These are phyloP conservation scores for Botrytis sinoallii DNA, from an alignment of 2,329 filamentous ascomycete genomes.

Conservation along the genomic window DNA sequence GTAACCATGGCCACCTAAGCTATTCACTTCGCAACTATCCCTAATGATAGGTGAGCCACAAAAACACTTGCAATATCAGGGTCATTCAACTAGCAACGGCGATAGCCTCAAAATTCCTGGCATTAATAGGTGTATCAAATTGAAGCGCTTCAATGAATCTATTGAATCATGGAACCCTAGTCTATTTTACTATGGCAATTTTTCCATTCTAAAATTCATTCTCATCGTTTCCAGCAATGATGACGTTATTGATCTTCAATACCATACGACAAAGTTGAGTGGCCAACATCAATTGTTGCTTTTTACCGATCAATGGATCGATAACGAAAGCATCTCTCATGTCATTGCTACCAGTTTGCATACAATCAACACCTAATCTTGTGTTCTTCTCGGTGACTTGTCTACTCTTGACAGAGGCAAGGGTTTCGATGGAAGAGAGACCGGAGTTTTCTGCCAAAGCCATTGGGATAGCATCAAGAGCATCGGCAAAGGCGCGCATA, in stretches of 20 bases:
- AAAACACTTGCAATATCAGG: neutral
- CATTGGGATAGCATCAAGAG: conserved; percentile 90
- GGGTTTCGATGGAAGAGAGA: conserved; percentile 89
- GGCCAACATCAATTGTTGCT: conserved; percentile 91
- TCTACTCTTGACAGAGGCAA: conserved; percentile 92
- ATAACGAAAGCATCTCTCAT: conserved; percentile 99
- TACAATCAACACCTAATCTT: conserved; percentile 92
- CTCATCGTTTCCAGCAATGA: conserved; percentile 82
- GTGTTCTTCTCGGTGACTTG: conserved; percentile 84
- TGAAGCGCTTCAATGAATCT: conserved; percentile 3
- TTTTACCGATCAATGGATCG: conserved; percentile 96
- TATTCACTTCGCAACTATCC: neutral
- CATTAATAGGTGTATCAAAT: neutral
- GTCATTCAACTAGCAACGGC: neutral
- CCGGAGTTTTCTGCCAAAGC: conserved; percentile 96
- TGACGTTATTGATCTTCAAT: conserved; percentile 95
- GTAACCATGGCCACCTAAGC: neutral
- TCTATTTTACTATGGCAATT: conserved; percentile 12
- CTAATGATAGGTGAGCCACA: neutral
- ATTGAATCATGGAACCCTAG: conserved; percentile 4
- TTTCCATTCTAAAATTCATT: conserved; percentile 67
- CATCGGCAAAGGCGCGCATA: conserved; percentile 96
- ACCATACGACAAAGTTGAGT: conserved; percentile 99
- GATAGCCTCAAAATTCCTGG: neutral
- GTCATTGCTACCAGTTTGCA: conserved; percentile 90